phyloP scores from a whole-genome alignment of 2,329 filamentous ascomycete species.

The Ophiostoma perfectum region DNA sequence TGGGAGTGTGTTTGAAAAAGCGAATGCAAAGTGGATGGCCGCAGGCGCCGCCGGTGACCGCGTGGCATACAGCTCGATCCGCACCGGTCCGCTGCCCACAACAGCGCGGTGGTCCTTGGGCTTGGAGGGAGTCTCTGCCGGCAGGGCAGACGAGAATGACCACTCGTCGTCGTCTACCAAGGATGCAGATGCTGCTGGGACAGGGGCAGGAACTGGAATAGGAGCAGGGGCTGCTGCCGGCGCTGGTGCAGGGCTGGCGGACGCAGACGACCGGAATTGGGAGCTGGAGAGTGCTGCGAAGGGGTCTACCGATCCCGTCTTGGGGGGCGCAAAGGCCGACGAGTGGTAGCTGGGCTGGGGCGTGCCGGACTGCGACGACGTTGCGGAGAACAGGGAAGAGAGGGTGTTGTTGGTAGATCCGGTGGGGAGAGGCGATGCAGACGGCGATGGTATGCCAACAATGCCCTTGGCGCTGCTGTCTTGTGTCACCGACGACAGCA shows the following conservation, averaged over 20 bases:
- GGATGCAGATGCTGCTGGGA: slow-evolving; percentile 24
- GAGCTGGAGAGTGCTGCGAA: slow-evolving; percentile 46
- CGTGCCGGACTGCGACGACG: slow-evolving; percentile 47
- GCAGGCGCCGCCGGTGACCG: slow-evolving; percentile 50
- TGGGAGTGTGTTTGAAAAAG: slow-evolving; percentile 76
- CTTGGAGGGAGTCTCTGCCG: slow-evolving; percentile 46
- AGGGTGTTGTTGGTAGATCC: slow-evolving; percentile 38
- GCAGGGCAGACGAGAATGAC: slow-evolving; percentile 84
- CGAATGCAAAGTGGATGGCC: slow-evolving; percentile 64
- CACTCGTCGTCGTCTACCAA: slow-evolving; percentile 76
- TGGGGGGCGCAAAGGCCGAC: slow-evolving; percentile 43
- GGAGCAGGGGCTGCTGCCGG: slow-evolving; percentile 31
- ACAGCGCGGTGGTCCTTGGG: slow-evolving; percentile 58
- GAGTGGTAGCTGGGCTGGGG: slow-evolving; percentile 48
- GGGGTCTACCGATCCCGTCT: slow-evolving; percentile 41
- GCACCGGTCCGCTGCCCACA: slow-evolving; percentile 65
- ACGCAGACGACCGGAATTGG: slow-evolving; percentile 36
- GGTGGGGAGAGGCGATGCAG: slow-evolving; percentile 24
- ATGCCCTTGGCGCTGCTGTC: slow-evolving; percentile 51
- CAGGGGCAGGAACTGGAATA: slow-evolving; percentile 29
- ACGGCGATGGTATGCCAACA: slow-evolving; percentile 28
- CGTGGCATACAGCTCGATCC: slow-evolving; percentile 66
- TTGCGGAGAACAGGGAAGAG: slow-evolving; percentile 44
- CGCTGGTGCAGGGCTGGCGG: slow-evolving; percentile 31
- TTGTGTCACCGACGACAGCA: slow-evolving; percentile 60